Conservation (phyloP, 2,329 filamentous ascomycete genomes). For the Cordyceps farinosa region DNA sequence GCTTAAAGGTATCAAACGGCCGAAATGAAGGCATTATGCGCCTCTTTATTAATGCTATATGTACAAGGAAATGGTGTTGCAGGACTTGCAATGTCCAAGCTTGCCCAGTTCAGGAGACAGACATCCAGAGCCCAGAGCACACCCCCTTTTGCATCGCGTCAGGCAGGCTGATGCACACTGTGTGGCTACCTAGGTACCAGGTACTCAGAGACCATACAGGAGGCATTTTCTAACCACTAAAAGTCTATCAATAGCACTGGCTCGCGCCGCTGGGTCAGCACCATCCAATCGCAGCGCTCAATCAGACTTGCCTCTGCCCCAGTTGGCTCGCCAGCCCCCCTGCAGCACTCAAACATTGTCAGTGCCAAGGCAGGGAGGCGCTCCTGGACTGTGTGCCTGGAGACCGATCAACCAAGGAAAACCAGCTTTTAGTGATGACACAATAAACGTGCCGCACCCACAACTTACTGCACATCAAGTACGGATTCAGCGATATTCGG, state of each 20-base stretch:
- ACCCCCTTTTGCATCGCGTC: not conserved
- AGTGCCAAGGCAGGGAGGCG: conserved; percentile 3
- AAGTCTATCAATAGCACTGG: conserved; percentile 13
- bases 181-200: not conserved
- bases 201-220: not conserved
- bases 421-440: not conserved
- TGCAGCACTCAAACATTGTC: conserved; percentile 10
- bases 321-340: not conserved
- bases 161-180: not conserved
- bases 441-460: not conserved
- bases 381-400: not conserved
- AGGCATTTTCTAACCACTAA: conserved; percentile 7
- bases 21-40: not conserved
- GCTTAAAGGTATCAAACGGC: not conserved
- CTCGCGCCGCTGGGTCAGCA: not conserved
- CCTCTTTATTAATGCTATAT: not conserved
- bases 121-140: not conserved
- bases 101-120: not conserved
- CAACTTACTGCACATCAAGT: not conserved
- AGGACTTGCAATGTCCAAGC: not conserved
- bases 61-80: not conserved
- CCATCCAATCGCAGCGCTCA: not conserved
- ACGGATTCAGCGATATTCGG: not conserved
- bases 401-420: not conserved
- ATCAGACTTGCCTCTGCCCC: not conserved